A percentile compares a stretch with the other conserved stretches of the same genome.
These are phyloP conservation scores for Oxytropis ochrocephala DNA, from an alignment of 306 rosid genomes.

Conservation along the genomic window DNA sequence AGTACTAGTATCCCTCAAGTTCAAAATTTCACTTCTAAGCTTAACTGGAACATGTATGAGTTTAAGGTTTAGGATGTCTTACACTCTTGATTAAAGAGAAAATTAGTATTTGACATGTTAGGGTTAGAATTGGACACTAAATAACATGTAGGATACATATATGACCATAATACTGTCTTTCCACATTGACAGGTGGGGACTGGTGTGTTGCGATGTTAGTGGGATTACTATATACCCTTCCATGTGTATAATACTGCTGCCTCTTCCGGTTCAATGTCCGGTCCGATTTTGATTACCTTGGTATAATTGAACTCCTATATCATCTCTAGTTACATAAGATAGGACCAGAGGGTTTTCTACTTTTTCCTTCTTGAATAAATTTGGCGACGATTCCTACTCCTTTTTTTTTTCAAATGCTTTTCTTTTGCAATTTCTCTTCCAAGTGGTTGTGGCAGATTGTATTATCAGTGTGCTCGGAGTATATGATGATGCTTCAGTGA, in stretches of 20 bases:
- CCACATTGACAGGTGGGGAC: not conserved
- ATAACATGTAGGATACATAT: not conserved
- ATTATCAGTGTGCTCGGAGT: not conserved
- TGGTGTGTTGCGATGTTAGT: not conserved
- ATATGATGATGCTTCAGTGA: not conserved
- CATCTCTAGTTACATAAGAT: not conserved
- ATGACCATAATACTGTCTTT: not conserved
- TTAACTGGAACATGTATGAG: not conserved
- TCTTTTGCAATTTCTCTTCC: not conserved
- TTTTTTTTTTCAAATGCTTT: not conserved
- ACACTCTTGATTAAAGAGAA: not conserved
- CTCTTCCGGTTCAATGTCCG: too few relatives aligned
- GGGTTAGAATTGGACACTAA: not conserved
- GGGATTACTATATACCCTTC: not conserved
- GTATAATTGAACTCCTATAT: too few relatives aligned
- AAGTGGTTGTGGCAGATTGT: not conserved
- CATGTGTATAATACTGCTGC: not conserved
- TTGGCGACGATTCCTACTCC: not conserved
- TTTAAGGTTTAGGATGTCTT: not conserved
- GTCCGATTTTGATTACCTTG: too few relatives aligned
- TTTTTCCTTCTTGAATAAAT: not conserved
- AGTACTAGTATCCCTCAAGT: not conserved
- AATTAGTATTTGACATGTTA: not conserved
- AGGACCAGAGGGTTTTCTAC: not conserved
- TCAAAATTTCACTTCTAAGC: not conserved